These are phyloP conservation scores for Collybia sp. DNA, from an alignment of 768 basidiomycete genomes.

Conservation along the genomic window DNA sequence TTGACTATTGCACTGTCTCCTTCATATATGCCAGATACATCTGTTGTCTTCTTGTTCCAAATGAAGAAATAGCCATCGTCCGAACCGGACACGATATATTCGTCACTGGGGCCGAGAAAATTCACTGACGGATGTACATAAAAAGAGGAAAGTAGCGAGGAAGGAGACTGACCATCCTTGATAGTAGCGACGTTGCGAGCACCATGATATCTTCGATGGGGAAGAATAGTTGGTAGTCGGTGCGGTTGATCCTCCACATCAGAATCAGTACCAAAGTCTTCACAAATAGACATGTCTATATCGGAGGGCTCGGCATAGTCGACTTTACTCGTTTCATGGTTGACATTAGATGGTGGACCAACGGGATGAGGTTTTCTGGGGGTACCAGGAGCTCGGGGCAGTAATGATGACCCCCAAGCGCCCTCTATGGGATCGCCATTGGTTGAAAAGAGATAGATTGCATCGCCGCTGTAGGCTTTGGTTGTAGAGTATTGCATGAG, in stretches of 20 bases:
- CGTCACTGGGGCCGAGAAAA: slow-evolving; percentile 74
- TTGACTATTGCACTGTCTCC: slow-evolving; percentile 83
- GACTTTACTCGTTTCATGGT: too few relatives aligned
- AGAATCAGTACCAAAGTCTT: slow-evolving; percentile 15
- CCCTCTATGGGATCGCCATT: slow-evolving; percentile 44
- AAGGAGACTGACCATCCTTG: slow-evolving; percentile 67
- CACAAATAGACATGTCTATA: too few relatives aligned
- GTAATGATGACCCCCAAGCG: too few relatives aligned
- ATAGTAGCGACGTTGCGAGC: slow-evolving; percentile 78
- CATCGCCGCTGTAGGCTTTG: slow-evolving; percentile 70
- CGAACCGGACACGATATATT: slow-evolving; percentile 78
- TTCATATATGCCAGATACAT: slow-evolving; percentile 73
- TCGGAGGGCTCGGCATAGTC: too few relatives aligned
- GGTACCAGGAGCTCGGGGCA: too few relatives aligned
- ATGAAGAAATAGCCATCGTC: slow-evolving; percentile 88
- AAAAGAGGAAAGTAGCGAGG: not conserved
- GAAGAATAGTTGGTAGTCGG: slow-evolving; percentile 52
- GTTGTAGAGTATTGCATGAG: slow-evolving; percentile 4
- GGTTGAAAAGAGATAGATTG: slow-evolving; percentile 70
- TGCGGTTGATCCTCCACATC: slow-evolving; percentile 19
- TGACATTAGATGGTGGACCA: too few relatives aligned
- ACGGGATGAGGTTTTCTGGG: too few relatives aligned
- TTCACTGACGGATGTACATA: slow-evolving; percentile 49
- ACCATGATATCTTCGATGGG: slow-evolving; percentile 60
- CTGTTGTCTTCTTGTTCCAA: slow-evolving; percentile 69